Conservation (phyloP, 371 early-diverging fungal species). For the Fennellomyces sp. region DNA sequence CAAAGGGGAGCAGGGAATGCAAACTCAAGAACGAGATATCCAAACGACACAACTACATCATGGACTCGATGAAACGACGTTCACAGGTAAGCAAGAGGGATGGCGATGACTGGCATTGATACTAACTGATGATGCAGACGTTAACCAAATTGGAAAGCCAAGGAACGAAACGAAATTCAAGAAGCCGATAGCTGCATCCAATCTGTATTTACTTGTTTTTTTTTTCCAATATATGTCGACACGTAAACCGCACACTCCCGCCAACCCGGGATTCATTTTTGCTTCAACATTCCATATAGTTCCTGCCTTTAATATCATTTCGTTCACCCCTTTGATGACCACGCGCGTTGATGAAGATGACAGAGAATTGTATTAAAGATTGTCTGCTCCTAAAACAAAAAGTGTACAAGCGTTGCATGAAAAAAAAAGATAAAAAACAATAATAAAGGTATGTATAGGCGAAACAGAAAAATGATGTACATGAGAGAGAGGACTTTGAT, state of each 20-base stretch:
- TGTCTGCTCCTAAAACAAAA: background rate
- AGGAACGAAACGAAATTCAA: background rate
- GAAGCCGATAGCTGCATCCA: background rate
- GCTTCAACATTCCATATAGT: no score
- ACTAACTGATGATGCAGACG: no score
- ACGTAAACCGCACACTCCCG: no score
- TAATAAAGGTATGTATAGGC: slow-evolving; percentile 3
- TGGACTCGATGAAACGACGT: slow-evolving; percentile 46
- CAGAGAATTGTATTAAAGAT: background rate
- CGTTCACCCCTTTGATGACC: no score
- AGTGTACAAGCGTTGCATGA: background rate
- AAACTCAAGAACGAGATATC: slow-evolving; percentile 30
- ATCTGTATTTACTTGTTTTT: no score
- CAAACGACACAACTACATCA: slow-evolving; percentile 38
- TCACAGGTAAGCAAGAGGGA: slow-evolving; percentile 18
- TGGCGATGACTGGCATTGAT: no score
- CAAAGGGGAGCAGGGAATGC: slow-evolving; percentile 46
- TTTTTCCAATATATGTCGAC: background rate
- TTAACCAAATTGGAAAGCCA: background rate
- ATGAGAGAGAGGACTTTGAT: background rate
- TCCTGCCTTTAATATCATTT: no score
- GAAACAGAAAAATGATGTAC: slow-evolving; percentile 1
- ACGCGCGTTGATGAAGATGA: background rate
- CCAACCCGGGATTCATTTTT: no score
- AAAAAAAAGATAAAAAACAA: background rate